A percentile compares a stretch with the other conserved stretches of the same genome.
Evolutionary conservation across 2,329 filamentous ascomycete genomes (phyloP).

Genomic region (Colletotrichum sp.): DNA sequence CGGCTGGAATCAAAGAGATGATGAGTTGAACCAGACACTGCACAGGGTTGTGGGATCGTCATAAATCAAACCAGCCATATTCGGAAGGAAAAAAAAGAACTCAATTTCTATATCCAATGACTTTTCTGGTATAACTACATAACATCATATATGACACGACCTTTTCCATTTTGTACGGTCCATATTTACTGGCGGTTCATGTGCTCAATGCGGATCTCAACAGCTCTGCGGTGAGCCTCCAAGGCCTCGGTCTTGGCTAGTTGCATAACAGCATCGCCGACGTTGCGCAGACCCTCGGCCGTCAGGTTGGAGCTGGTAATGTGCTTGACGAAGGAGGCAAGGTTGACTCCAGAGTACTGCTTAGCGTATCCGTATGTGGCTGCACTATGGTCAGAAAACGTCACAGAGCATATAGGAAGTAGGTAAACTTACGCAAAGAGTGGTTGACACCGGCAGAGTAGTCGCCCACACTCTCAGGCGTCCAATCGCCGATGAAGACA

Average conservation of each 20-base stretch:
- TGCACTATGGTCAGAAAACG: conserved; percentile 37
- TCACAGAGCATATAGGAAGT: background rate
- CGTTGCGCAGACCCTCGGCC: conserved; percentile 81
- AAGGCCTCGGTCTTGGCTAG: conserved; percentile 92
- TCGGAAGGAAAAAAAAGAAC: background rate
- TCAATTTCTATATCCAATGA: background rate
- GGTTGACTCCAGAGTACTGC: conserved; percentile 97
- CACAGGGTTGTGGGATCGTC: background rate
- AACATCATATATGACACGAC: background rate
- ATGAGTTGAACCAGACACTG: background rate
- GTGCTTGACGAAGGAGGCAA: conserved; percentile 96
- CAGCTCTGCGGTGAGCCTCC: conserved; percentile 89
- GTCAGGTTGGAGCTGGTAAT: conserved; percentile 95
- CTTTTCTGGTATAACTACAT: conserved; percentile 17
- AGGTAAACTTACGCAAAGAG: conserved; percentile 79
- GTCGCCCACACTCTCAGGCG: conserved; percentile 95
- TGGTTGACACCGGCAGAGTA: conserved; percentile 99
- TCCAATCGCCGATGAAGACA: conserved; percentile 96
- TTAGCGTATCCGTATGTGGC: conserved; percentile 98
- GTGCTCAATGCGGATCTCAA: conserved; percentile 77
- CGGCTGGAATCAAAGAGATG: background rate
- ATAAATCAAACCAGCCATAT: background rate
- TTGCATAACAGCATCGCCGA: conserved; percentile 91
- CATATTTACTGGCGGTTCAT: conserved; percentile 34
- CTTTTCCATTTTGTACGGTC: background rate